These are phyloP conservation scores for Chlamydomonas sp. DNA, from an alignment of 139 green algal genomes.

Conservation along the genomic window DNA sequence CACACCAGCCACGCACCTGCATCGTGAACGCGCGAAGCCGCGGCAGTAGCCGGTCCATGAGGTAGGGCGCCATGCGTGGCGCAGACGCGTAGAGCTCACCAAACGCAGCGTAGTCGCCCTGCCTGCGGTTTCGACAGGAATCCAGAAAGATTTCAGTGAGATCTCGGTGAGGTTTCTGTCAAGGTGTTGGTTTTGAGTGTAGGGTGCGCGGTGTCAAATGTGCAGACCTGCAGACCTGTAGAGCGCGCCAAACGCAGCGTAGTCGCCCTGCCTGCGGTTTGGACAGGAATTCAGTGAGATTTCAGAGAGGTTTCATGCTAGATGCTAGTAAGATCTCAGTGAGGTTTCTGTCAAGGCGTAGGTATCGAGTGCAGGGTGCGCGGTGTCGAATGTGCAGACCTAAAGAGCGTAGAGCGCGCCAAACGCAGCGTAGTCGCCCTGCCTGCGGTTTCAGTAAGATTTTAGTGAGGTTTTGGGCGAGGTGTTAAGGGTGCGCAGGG, in stretches of 20 bases:
- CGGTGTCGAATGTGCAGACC: too few species aligned
- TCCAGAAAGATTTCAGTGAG: too few species aligned
- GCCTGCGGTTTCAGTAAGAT: neutral
- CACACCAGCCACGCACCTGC: too few species aligned
- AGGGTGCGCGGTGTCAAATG: too few species aligned
- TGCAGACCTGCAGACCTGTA: slow-evolving; percentile 35
- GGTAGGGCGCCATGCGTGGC: slow-evolving; percentile 56
- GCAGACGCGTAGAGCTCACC: slow-evolving; percentile 31
- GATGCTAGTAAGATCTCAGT: too few species aligned
- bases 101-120: slow-evolving; percentile 34
- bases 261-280: slow-evolving; percentile 19
- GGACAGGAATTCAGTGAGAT: neutral
- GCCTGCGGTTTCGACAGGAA: neutral
- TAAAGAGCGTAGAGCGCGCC: slow-evolving; percentile 35
- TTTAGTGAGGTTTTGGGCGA: neutral
- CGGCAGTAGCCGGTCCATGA: slow-evolving; percentile 52
- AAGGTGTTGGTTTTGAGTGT: too few species aligned
- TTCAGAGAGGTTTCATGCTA: neutral
- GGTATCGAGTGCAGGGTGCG: too few species aligned
- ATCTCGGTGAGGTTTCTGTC: too few species aligned
- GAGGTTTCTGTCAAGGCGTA: too few species aligned
- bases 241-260: slow-evolving; percentile 36
- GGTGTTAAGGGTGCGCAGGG: too few species aligned
- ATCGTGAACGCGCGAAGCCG: slow-evolving; percentile 13
- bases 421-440: slow-evolving; percentile 34